Percentiles rank a stretch among this genome's conserved stretches.
phyloP scores from a whole-genome alignment of 108 stramenopile genomes.

The Mediolabrus comicus region DNA sequence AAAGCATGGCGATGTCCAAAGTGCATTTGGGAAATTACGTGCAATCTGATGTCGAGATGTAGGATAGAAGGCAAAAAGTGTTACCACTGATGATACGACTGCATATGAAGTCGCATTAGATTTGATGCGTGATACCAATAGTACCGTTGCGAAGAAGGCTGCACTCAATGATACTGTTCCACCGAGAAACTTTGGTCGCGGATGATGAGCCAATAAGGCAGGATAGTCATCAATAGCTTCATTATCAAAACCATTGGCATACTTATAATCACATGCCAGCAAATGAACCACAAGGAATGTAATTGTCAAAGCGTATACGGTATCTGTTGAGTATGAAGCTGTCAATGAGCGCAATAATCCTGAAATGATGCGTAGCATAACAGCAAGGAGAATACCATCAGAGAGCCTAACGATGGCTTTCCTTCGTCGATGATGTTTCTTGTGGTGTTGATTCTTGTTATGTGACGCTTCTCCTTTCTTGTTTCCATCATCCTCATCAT shows the following conservation, averaged over 20 bases:
- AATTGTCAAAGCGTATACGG: conserved; percentile 68
- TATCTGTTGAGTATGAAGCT: conserved; percentile 77
- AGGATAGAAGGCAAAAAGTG: conserved; percentile 76
- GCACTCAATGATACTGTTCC: conserved; percentile 74
- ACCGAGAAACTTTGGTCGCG: conserved; percentile 65
- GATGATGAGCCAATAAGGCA: neutral
- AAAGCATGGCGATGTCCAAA: conserved; percentile 24
- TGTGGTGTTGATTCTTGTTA: conserved; percentile 13
- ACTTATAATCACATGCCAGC: conserved; percentile 68
- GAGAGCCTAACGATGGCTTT: conserved; percentile 37
- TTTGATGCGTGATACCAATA: conserved; percentile 64
- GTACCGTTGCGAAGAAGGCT: conserved; percentile 67
- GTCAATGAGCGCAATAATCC: conserved; percentile 64
- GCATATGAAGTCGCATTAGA: conserved; percentile 48
- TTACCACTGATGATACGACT: conserved; percentile 55
- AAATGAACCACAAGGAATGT: conserved; percentile 60
- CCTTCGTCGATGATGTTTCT: conserved; percentile 7
- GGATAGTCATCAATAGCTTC: conserved; percentile 2
- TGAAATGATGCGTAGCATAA: conserved; percentile 52
- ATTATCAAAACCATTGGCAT: conserved; percentile 56
- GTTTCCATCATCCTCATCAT: conserved; percentile 4
- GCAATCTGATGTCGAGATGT: conserved; percentile 54
- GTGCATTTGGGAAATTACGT: conserved; percentile 16
- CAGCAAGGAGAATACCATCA: conserved; percentile 55
- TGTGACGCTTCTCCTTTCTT: neutral